Base-by-base conservation (phyloP, 345 rosid genomes). In the Draba incana region DNA sequence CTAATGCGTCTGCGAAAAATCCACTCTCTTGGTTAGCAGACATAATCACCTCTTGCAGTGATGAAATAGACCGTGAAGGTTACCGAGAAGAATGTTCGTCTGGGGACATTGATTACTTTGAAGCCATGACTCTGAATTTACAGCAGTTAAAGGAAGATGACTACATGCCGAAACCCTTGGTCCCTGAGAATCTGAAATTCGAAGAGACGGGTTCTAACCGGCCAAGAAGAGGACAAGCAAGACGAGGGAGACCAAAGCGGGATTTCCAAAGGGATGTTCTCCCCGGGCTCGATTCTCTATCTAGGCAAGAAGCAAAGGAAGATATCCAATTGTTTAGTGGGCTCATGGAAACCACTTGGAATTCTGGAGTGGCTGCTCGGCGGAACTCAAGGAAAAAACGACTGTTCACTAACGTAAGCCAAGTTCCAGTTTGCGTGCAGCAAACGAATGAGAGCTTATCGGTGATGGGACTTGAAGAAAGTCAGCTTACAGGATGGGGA, bases 201-300 rank as follows among this genome's bases (percentile, higher is more conserved):
- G 94, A 85, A 62, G 90, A 64, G 66, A 68, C 74, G 0, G 84
- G 70, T 14, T 70, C 71, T 39, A 81, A 69, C 57, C 82, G 80
- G 62, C 73, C 87, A 25, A 83, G 93, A 61, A 90, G 80, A 79
- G 96, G 93, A 44, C 92, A 85, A 62, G 83, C 83, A 59, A 82
- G 96, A 77, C 84, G 98, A 79, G 98, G 98, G 58, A 86, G 98
- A 83, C 94, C 88, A 69, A 85, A 86, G 70, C 85, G 90, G 81
- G 97, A 93, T 77, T 93, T 93, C 82, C 96, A 88, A 72, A 90
- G 96, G 84, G 98, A 93, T 77, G 84, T 87, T 77, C 97, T 93
- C 72, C 96, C 97, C 0, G 94, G 97, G 50, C 87, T 93, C 52
- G 66, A 77, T 73, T 88, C 98, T 51, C 75, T 93, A 16, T 88